Evolutionary conservation across 2,329 filamentous ascomycete genomes (phyloP).

Genomic region (Zasmidium citrigriseum): DNA sequence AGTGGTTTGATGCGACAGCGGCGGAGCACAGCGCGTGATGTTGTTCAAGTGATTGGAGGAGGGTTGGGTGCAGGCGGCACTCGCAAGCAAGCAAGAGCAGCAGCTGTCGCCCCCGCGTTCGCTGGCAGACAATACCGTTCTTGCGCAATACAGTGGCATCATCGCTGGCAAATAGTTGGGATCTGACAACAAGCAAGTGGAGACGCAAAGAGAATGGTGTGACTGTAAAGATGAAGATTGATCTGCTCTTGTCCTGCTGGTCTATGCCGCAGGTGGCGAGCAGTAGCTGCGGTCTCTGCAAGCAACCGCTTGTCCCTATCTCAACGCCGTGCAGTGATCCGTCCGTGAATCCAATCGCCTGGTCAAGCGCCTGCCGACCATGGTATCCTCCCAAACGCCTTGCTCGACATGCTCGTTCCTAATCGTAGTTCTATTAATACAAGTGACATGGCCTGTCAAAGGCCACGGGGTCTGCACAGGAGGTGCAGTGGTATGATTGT

Average conservation of each 20-base stretch:
- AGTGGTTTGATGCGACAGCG: not conserved
- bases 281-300: conserved; percentile 1
- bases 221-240: not conserved
- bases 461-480: no score
- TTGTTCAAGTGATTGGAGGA: not conserved
- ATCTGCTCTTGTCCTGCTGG: not conserved
- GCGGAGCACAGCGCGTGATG: not conserved
- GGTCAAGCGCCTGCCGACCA: not conserved
- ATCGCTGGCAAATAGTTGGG: no score
- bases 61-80: no score
- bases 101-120: not conserved
- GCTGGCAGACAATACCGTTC: no score
- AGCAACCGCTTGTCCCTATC: not conserved
- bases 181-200: no score
- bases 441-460: not conserved
- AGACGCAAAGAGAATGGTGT: no score
- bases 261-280: conserved; percentile 3
- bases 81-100: no score
- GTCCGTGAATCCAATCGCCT: not conserved
- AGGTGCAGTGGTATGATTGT: no score
- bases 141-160: no score
- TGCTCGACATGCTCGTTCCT: conserved; percentile 3
- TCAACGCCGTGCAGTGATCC: not conserved
- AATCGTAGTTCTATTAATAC: not conserved
- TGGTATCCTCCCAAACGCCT: conserved; percentile 13